These are phyloP conservation scores for Pouteria campechiana DNA, from an alignment of 179 eudicot genomes.

Conservation along the genomic window DNA sequence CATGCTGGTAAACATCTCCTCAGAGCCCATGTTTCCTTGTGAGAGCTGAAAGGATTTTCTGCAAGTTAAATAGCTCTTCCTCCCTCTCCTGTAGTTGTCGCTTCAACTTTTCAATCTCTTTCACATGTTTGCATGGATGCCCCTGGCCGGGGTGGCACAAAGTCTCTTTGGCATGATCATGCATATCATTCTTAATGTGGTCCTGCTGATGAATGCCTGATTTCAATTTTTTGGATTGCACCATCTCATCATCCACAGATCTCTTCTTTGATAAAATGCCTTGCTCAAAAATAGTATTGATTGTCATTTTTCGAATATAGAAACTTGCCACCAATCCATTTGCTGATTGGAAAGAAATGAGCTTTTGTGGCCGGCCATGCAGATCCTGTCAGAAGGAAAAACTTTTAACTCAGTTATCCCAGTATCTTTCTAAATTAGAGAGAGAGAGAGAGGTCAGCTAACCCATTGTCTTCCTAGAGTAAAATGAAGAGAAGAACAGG, in stretches of 20 bases:
- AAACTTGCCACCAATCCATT: constrained; percentile 36
- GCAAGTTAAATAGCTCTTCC: constrained; percentile 48
- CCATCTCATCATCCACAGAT: constrained; percentile 21
- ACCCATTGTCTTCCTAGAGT: neutral
- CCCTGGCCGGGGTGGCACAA: too few species aligned
- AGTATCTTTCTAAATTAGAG: neutral
- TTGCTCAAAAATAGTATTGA: constrained; percentile 13
- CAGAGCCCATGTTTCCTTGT: constrained; percentile 81
- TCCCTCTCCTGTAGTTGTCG: constrained; percentile 45
- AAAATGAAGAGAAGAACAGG: neutral
- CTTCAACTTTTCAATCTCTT: constrained; percentile 69
- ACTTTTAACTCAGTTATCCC: neutral
- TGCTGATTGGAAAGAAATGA: constrained; percentile 25
- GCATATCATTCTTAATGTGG: constrained; percentile 6
- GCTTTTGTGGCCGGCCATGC: constrained; percentile 56
- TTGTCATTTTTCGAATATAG: constrained; percentile 52
- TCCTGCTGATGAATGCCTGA: constrained; percentile 14
- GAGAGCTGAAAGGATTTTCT: constrained; percentile 58
- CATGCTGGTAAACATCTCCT: too few species aligned
- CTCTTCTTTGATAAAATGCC: constrained; percentile 46
- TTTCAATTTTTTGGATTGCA: constrained; percentile 36
- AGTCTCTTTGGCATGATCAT: constrained; percentile 13
- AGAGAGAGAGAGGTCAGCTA: too few species aligned
- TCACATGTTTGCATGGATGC: too few species aligned
- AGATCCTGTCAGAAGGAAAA: constrained; percentile 43